phyloP scores from a whole-genome alignment of 176 grass and related monocot species.

The sorghum (Sorghum bicolor) region DNA sequence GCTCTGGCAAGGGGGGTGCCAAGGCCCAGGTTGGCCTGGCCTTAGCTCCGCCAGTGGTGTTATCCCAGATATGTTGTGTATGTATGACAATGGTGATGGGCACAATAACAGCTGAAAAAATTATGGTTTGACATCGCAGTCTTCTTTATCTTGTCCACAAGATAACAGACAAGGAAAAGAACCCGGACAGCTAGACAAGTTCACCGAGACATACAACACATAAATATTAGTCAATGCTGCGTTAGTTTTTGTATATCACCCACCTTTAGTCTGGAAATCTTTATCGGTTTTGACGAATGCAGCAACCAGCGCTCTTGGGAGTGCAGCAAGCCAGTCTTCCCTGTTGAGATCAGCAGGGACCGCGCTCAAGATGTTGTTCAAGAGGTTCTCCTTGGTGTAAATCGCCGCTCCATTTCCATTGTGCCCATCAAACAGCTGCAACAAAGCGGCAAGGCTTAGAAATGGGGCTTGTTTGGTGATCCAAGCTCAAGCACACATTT shows the following conservation, averaged over 20 bases:
- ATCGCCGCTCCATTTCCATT: conserved; percentile 80
- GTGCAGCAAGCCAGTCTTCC: conserved; percentile 91
- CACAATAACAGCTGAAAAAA: conserved; percentile 8
- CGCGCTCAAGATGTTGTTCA: conserved; percentile 76
- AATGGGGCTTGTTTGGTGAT: background rate
- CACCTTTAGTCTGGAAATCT: conserved; percentile 89
- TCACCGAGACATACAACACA: background rate
- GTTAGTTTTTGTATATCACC: background rate
- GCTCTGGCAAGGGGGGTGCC: no score
- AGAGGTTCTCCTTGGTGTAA: conserved; percentile 87
- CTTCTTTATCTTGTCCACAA: background rate
- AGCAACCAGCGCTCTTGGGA: conserved; percentile 86
- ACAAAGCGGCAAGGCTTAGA: background rate
- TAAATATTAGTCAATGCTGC: background rate
- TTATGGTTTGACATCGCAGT: background rate
- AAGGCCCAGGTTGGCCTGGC: no score
- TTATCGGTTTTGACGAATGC: conserved; percentile 96
- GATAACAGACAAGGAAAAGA: background rate
- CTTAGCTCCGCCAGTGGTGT: no score
- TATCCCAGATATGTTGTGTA: background rate
- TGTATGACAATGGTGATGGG: background rate
- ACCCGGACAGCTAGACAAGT: background rate
- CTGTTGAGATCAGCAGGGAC: conserved; percentile 83
- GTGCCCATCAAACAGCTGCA: conserved; percentile 97
- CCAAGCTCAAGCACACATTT: background rate